Conservation (phyloP, 352 stramenopile genomes). For the Phytophthora chlamydospora region DNA sequence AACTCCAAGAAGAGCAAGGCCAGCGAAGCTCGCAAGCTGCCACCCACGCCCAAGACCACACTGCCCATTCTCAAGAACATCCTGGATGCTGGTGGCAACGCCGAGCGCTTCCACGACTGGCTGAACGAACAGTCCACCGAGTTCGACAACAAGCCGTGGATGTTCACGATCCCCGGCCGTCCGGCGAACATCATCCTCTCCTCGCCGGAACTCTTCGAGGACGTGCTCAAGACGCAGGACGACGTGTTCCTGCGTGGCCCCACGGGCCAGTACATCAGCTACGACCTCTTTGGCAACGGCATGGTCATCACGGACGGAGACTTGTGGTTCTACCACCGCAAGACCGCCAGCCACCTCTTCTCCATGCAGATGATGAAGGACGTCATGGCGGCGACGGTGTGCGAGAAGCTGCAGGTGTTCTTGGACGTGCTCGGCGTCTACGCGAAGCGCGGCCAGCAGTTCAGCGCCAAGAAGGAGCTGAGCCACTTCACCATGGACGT, state of each 20-base stretch:
- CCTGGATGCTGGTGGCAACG: slow-evolving; percentile 31
- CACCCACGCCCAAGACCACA: slow-evolving; percentile 32
- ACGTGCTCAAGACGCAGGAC: slow-evolving; percentile 63
- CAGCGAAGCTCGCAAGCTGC: slow-evolving; percentile 26
- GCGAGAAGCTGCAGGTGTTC: slow-evolving; percentile 38
- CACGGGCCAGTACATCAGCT: slow-evolving; percentile 35
- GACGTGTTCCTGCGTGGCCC: slow-evolving; percentile 70
- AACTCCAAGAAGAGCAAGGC: slow-evolving; percentile 24
- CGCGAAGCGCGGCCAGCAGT: slow-evolving; percentile 10
- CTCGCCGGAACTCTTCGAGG: slow-evolving; percentile 43
- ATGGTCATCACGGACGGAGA: slow-evolving; percentile 45
- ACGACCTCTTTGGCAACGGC: slow-evolving; percentile 67
- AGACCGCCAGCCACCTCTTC: slow-evolving; percentile 88
- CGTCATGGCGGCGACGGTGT: slow-evolving; percentile 46
- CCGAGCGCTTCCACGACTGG: slow-evolving; percentile 57
- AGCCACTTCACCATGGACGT: slow-evolving; percentile 67
- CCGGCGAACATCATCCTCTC: slow-evolving; percentile 47
- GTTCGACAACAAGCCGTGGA: slow-evolving; percentile 49
- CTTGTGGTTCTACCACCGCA: slow-evolving; percentile 70
- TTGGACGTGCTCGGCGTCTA: slow-evolving; percentile 33
- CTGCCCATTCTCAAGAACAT: slow-evolving; percentile 53
- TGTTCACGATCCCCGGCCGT: slow-evolving; percentile 39
- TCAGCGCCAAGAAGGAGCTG: slow-evolving; percentile 57
- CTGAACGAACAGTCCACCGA: slow-evolving; percentile 41
- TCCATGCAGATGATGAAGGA: slow-evolving; percentile 58